These are phyloP conservation scores for Collybiopsis luxurians DNA, from an alignment of 768 basidiomycete genomes.

Conservation along the genomic window DNA sequence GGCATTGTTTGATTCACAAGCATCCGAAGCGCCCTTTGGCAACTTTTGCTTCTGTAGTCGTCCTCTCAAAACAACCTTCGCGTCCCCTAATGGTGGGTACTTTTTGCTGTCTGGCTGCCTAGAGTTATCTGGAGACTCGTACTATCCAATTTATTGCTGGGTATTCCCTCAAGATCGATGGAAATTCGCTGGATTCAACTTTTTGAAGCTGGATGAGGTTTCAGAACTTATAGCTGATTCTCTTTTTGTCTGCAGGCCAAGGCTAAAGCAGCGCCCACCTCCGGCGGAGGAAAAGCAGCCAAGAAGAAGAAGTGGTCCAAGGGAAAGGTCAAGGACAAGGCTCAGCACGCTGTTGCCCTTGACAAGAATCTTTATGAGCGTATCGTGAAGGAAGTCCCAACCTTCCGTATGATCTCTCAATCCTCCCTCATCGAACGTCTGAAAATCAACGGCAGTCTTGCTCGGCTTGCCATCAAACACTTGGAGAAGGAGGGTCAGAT, in stretches of 20 bases:
- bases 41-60: neutral
- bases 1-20: too few relatives aligned
- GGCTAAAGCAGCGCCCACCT: conserved; percentile 73
- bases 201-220: conserved; percentile 32
- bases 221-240: conserved; percentile 18
- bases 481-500: conserved; percentile 93
- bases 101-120: neutral
- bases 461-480: conserved; percentile 87
- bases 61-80: neutral
- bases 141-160: neutral
- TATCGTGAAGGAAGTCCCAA: conserved; percentile 97
- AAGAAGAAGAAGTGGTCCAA: conserved; percentile 99
- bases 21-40: too few relatives aligned
- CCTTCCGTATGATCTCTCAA: conserved; percentile 98
- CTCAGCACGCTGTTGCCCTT: conserved; percentile 91
- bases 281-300: conserved; percentile 79
- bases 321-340: conserved; percentile 99
- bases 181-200: conserved; percentile 35
- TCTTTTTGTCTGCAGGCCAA: conserved; percentile 47
- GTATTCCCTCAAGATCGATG: neutral
- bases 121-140: neutral
- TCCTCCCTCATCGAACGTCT: conserved; percentile 98
- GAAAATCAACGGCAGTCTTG: conserved; percentile 94
- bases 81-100: conserved; percentile 3
- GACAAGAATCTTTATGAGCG: conserved; percentile 93